Evolutionary conservation across 805 yeast genomes (phyloP).

Genomic region (Schwanniomyces yamadae): DNA sequence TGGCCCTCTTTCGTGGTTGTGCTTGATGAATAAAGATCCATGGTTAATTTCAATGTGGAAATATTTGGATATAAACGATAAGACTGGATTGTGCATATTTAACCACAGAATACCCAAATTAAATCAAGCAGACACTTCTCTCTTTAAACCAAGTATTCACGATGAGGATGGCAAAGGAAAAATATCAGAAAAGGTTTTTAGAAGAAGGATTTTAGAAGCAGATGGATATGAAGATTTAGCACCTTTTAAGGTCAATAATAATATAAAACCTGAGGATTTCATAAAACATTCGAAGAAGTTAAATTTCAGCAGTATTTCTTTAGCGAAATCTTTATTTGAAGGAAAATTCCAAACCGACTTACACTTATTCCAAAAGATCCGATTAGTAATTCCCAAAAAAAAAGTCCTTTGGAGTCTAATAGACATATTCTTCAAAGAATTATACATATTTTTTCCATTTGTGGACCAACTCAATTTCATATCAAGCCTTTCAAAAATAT

Average conservation of each 20-base stretch:
- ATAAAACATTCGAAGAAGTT: constrained; percentile 1
- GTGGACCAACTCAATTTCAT: constrained; percentile 27
- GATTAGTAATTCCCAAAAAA: constrained; percentile 20
- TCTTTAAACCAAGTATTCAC: neutral
- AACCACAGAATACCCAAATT: constrained; percentile 1
- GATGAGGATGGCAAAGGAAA: constrained; percentile 3
- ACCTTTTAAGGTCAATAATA: constrained; percentile 5
- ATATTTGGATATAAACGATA: neutral
- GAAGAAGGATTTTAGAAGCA: constrained; percentile 8
- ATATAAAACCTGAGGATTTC: neutral
- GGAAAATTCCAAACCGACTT: constrained; percentile 12
- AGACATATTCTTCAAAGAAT: constrained; percentile 24
- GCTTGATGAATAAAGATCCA: constrained; percentile 45
- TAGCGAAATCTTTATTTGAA: constrained; percentile 7
- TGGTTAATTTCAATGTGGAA: constrained; percentile 11
- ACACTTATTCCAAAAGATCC: constrained; percentile 18
- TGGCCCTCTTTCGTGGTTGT: constrained; percentile 48
- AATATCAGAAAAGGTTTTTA: constrained; percentile 7
- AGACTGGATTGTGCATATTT: neutral
- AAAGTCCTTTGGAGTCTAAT: constrained; percentile 25
- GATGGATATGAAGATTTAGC: constrained; percentile 13
- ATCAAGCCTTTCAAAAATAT: constrained; percentile 14
- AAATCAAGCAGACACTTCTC: neutral
- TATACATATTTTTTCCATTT: constrained; percentile 27
- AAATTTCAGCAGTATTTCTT: constrained; percentile 3